Conservation (phyloP, 2,329 filamentous ascomycete genomes). For the Allantophomopsis cytisporea region DNA sequence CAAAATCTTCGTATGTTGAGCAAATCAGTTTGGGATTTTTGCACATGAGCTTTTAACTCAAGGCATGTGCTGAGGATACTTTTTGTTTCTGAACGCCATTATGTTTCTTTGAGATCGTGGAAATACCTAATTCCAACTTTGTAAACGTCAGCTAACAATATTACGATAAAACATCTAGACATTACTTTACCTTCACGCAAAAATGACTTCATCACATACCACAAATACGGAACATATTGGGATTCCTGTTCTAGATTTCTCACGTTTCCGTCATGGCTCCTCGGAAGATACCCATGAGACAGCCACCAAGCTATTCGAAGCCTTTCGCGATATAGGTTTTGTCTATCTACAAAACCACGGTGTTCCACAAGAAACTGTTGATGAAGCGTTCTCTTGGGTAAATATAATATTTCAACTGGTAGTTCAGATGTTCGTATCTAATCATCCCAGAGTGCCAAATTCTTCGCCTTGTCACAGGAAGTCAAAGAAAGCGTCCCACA, state of each 20-base stretch:
- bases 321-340: constrained; percentile 20
- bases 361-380: not conserved
- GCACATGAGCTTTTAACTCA: too few species aligned
- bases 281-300: not conserved
- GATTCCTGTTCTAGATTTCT: constrained; percentile 1
- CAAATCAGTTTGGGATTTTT: too few species aligned
- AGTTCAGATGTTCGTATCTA: not conserved
- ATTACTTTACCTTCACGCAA: too few species aligned
- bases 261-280: not conserved
- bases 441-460: constrained; percentile 11
- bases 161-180: too few species aligned
- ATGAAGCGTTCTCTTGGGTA: constrained; percentile 9
- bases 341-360: constrained; percentile 20
- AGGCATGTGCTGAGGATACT: too few species aligned
- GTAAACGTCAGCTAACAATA: too few species aligned
- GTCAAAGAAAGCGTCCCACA: constrained; percentile 19
- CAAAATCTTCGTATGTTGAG: too few species aligned
- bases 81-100: too few species aligned
- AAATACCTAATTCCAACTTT: too few species aligned
- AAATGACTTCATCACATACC: too few species aligned
- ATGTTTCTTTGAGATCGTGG: too few species aligned
- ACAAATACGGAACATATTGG: not conserved
- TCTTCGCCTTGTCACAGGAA: constrained; percentile 19
- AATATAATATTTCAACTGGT: not conserved
- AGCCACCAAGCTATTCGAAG: constrained; percentile 12